These are phyloP conservation scores for Crotalaria pallida DNA, from an alignment of 306 rosid genomes.

Conservation along the genomic window DNA sequence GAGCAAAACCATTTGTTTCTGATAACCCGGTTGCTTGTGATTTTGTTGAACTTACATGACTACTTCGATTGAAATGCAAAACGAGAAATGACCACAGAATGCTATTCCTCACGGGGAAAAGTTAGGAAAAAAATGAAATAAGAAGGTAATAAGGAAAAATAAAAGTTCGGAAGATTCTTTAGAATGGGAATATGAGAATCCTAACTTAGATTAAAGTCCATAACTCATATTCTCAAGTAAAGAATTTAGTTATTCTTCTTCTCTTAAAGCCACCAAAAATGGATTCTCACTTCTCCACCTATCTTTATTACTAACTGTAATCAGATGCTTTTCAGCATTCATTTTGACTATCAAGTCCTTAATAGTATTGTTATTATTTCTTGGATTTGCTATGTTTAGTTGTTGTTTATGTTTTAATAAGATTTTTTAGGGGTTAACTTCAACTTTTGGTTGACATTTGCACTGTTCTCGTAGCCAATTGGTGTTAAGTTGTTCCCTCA, in stretches of 20 bases:
- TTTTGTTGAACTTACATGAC: slow-evolving; percentile 44
- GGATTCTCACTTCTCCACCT: slow-evolving; percentile 84
- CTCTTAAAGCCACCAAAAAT: slow-evolving; percentile 77
- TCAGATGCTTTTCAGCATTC: slow-evolving; percentile 47
- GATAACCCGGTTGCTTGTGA: slow-evolving; percentile 15
- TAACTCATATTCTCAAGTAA: slow-evolving; percentile 78
- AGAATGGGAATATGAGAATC: slow-evolving; percentile 76
- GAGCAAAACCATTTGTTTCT: slow-evolving; percentile 23
- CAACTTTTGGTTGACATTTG: slow-evolving; percentile 33
- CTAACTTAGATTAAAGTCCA: slow-evolving; percentile 59
- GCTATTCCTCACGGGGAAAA: slow-evolving; percentile 60
- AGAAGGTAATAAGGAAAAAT: slow-evolving; percentile 16
- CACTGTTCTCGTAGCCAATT: slow-evolving; percentile 21
- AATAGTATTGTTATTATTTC: slow-evolving; percentile 13
- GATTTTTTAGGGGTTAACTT: slow-evolving; percentile 19
- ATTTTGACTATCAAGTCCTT: slow-evolving; percentile 27
- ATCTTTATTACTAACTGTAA: slow-evolving; percentile 42
- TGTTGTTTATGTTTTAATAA: slow-evolving; percentile 27
- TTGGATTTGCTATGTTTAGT: slow-evolving; percentile 38
- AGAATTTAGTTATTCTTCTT: slow-evolving; percentile 69
- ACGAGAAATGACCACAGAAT: slow-evolving; percentile 99
- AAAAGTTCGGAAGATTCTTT: slow-evolving; percentile 47
- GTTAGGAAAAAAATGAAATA: slow-evolving; percentile 13
- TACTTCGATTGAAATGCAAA: slow-evolving; percentile 50
- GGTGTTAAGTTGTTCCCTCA: slow-evolving; percentile 21